Evolutionary conservation across 495 filamentous ascomycete genomes (phyloP), one percentile per base, ranked within the genome.

Genomic region (Annulohypoxylon stygium): DNA sequence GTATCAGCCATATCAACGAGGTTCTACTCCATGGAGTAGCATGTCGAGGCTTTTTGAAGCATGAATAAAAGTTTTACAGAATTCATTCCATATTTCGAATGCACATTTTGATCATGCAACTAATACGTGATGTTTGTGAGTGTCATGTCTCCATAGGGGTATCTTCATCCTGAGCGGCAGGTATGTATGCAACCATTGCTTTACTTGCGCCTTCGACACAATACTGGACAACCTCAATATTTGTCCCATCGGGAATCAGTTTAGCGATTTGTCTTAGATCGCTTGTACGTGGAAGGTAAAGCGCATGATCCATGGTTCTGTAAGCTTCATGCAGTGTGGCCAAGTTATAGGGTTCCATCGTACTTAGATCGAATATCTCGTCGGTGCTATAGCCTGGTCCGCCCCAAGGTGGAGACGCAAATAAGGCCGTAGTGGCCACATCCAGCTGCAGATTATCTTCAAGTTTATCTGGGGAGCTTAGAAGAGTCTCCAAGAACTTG

Each of bases 321-420:
- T 90, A 93, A 7, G 87, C 84, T 12, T 80, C 80, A 74, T 93
- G 88, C 4, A 97, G 82, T 18, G 83, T 78, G 12, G 83, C 76
- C 16, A 97, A 78, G 5, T 87, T 89, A 76, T 99, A 99, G 23
- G 97, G 96, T 76, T 93, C 81, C 96, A 99, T 98, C 1, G 85
- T 90, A 54, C 81, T 82, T n/a, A 98, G 85, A 77, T 97, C 89
- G 76, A 97, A 99, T 25, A 99, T 86, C 14, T 90, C 81, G 61
- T 93, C 90, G 5, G 87, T 89, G 23, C 86, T 86, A 78, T 99
- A 99, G 39, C 87, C 89, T 3, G 93, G 93, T 1, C 96, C 96
- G 67, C 96, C 96, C 96, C 96, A 99, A 0, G 96, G 96, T 37
- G 96, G 96, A 73, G 93, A 97, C 5, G 91, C 92, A 82, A 98